phyloP scores from a whole-genome alignment of 192 early-diverging fungal genomes.

The Umbelopsis ramanniana region DNA sequence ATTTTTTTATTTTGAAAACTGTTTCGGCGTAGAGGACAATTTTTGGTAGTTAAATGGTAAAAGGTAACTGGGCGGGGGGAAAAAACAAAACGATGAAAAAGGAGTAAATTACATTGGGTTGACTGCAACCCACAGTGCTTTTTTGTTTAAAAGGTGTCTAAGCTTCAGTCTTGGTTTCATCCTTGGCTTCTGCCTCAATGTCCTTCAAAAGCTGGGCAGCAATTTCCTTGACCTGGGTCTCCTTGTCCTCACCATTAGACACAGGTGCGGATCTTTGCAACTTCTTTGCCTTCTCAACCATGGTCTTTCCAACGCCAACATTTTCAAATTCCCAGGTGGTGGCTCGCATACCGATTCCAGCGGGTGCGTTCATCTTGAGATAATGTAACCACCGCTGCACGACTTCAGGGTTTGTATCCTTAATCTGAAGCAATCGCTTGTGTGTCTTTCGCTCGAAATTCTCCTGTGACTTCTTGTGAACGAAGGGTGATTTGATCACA shows the following conservation, averaged over 20 bases:
- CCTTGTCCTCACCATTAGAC: slow-evolving; percentile 33
- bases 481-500: slow-evolving; percentile 91
- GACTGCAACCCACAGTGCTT: background rate
- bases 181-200: slow-evolving; percentile 16
- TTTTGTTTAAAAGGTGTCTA: background rate
- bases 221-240: slow-evolving; percentile 49
- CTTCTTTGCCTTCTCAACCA: slow-evolving; percentile 18
- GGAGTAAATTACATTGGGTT: slow-evolving; percentile 19
- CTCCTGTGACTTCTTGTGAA: slow-evolving; percentile 96
- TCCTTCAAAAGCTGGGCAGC: slow-evolving; percentile 8
- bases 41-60: background rate
- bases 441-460: slow-evolving; percentile 94
- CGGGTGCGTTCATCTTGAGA: slow-evolving; percentile 78
- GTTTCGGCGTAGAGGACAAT: background rate
- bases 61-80: background rate
- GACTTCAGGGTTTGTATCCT: slow-evolving; percentile 74
- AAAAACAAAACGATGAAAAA: slow-evolving; percentile 1
- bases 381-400: slow-evolving; percentile 82
- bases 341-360: slow-evolving; percentile 84
- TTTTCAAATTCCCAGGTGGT: slow-evolving; percentile 71
- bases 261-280: slow-evolving; percentile 28
- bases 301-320: slow-evolving; percentile 13
- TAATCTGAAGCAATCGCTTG: slow-evolving; percentile 79
- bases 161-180: background rate
- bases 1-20: background rate